Conservation (phyloP, 495 filamentous ascomycete genomes). For the Hypoxylon subgilvum region DNA sequence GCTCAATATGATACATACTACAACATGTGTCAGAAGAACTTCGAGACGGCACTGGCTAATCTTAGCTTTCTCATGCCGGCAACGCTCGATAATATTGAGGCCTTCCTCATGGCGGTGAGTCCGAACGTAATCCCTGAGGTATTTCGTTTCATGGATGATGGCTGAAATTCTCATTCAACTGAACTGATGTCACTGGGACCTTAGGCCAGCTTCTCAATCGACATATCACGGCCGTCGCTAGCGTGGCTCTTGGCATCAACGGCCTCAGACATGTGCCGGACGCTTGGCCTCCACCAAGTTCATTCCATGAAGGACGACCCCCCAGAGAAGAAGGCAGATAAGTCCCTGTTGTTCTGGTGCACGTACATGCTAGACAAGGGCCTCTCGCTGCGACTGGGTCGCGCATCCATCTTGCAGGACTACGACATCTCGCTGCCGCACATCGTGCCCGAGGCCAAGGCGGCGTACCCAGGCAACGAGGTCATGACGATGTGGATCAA, state of each 20-base stretch:
- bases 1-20: slow-evolving; percentile 49
- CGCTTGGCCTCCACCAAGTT: slow-evolving; percentile 67
- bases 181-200: not conserved
- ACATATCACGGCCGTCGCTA: slow-evolving; percentile 67
- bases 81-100: slow-evolving; percentile 63
- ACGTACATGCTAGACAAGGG: slow-evolving; percentile 65
- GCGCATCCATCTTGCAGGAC: slow-evolving; percentile 65
- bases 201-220: slow-evolving; percentile 61
- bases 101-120: slow-evolving; percentile 64
- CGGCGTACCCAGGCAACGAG: slow-evolving; percentile 44
- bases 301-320: slow-evolving; percentile 58
- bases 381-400: slow-evolving; percentile 68
- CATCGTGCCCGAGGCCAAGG: slow-evolving; percentile 42
- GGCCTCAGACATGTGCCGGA: slow-evolving; percentile 66
- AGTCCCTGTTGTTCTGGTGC: slow-evolving; percentile 65
- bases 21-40: slow-evolving; percentile 59
- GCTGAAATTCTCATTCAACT: too few species aligned
- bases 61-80: slow-evolving; percentile 65
- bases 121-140: too few species aligned
- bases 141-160: not conserved
- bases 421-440: slow-evolving; percentile 66
- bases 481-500: slow-evolving; percentile 57
- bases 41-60: slow-evolving; percentile 64
- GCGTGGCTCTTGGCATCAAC: slow-evolving; percentile 66
- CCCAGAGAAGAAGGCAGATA: slow-evolving; percentile 44